Conservation (phyloP, 73 alveolate species). For the Tetrahymena thermophila region DNA sequence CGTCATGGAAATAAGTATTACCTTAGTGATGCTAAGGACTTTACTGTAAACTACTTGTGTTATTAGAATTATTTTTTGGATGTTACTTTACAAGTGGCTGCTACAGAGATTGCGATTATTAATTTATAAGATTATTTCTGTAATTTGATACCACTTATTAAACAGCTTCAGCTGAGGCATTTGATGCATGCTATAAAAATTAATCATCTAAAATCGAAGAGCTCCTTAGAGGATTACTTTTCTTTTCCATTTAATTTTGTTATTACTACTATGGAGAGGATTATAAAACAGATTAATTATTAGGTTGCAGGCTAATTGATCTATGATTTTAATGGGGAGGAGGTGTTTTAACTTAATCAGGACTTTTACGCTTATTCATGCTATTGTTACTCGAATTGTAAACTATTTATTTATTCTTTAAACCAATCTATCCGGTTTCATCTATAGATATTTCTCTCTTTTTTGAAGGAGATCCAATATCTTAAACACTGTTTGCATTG, state of each 20-base stretch:
- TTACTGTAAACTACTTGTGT: background rate
- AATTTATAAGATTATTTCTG: background rate
- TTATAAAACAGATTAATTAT: background rate
- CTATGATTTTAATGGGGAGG: background rate
- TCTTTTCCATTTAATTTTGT: background rate
- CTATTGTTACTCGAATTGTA: background rate
- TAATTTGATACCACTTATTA: background rate
- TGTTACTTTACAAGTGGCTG: background rate
- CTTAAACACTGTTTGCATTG: background rate
- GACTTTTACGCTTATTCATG: background rate
- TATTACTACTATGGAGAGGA: background rate
- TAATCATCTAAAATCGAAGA: background rate
- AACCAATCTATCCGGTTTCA: background rate
- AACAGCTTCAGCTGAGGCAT: background rate
- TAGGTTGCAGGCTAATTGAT: background rate
- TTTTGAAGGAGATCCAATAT: background rate
- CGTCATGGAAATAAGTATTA: background rate
- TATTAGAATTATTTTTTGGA: background rate
- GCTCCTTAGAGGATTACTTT: background rate
- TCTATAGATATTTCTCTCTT: background rate
- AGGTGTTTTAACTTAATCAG: background rate
- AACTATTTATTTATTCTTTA: background rate
- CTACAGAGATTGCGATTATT: background rate
- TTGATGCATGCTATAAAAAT: background rate
- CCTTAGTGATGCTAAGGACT: background rate